Evolutionary conservation across 768 basidiomycete genomes (phyloP), one percentile per base, ranked within the genome.

Genomic region (Psilocybe sp.): DNA sequence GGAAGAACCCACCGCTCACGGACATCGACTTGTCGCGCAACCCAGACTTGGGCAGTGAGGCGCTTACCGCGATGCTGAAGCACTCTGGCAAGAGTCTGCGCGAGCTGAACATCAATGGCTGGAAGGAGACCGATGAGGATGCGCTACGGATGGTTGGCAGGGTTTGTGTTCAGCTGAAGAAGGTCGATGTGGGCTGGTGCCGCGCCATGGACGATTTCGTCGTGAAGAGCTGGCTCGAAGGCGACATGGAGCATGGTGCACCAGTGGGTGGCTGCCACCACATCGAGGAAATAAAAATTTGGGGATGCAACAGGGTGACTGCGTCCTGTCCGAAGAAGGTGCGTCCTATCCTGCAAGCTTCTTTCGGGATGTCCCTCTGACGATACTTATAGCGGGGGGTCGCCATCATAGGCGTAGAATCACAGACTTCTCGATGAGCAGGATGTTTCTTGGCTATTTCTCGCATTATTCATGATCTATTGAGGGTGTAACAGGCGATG

Each of bases 141-240:
- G 67, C 69, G 16, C 45, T 80, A 45, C 59, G 55, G 28, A 51
- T 50, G 50, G 59, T 78, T 19, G 70, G 64, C 34, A 9, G 72
- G 66, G 48, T 58, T 12, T 67, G 62, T 13, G 60, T 56, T 2
- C 68, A 75, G 33, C 53, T 96, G 61, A 68, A 63, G 57, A 76
- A 70, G 61, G 53, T 98, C 36, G 89, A 98, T 60, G 67, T 94
- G 2, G 87, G 94, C 1, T 98, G 88, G 80, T 93, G 93, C 58
- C 72, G 95, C 42, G 77, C 79, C 16, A 75, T 89, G 36, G 87
- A 94, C 51, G 88, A 98, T 66, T 94, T 88, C 60, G 75, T 87
- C 3, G 69, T 98, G 54, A 86, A 89, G 65, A 78, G 71, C 12
- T 69, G 93, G 56, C 59, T 93, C 55, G 73, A 74, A 39, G 71